Percentiles rank a stretch among this genome's conserved stretches.
Conservation (phyloP, 208 protist genomes). For the Herpetomonas muscarum region DNA sequence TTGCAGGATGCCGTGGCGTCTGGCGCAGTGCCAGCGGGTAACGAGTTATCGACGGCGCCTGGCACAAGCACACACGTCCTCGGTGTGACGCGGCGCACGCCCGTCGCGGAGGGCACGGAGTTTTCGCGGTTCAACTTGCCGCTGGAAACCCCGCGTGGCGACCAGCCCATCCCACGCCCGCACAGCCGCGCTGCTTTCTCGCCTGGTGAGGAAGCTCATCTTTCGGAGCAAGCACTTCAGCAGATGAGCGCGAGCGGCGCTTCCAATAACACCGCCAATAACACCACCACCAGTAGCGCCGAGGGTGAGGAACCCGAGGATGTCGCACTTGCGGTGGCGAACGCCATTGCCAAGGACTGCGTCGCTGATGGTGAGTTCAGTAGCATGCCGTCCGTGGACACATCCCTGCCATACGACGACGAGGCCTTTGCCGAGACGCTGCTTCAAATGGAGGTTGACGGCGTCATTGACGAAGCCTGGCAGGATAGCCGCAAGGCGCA, state of each 20-base stretch:
- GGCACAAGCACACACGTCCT: conserved; percentile 16
- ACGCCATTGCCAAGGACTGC: not conserved
- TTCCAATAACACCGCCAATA: no score
- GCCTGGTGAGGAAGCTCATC: conserved; percentile 19
- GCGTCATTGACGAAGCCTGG: conserved; percentile 82
- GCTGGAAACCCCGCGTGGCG: conserved; percentile 16
- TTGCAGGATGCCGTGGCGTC: not conserved
- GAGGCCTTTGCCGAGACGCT: conserved; percentile 78
- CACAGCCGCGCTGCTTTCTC: conserved; percentile 36
- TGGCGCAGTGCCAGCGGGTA: not conserved
- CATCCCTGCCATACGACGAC: conserved; percentile 82
- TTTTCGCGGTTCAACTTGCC: conserved; percentile 61
- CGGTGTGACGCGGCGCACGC: conserved; percentile 26
- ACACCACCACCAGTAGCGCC: no score
- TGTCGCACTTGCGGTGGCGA: not conserved
- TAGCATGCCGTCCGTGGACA: conserved; percentile 2
- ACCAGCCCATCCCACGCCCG: conserved; percentile 9
- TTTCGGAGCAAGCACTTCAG: conserved; percentile 4
- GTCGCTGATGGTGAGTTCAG: not conserved
- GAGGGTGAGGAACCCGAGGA: not conserved
- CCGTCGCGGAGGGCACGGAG: conserved; percentile 26
- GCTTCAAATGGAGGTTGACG: conserved; percentile 89
- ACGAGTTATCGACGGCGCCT: no score
- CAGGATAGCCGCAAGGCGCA: conserved; percentile 68
- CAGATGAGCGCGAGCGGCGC: not conserved